phyloP scores from a whole-genome alignment of 768 basidiomycete species.

The Porphyrellus cyaneotinctus region DNA sequence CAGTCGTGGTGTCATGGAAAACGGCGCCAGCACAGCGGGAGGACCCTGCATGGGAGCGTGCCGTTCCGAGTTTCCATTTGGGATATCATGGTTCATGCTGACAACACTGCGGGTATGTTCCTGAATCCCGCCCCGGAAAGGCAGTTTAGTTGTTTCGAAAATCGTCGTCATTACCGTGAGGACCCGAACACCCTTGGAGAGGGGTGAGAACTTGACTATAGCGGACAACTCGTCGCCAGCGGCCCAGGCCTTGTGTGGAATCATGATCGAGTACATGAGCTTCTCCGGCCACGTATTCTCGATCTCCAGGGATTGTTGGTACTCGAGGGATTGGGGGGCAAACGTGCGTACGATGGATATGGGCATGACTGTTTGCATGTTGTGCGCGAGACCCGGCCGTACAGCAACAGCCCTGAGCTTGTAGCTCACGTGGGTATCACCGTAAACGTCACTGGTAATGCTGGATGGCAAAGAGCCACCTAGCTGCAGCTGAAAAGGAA shows the following conservation, averaged over 20 bases:
- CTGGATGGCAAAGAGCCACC: constrained; percentile 84
- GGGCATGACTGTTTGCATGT: constrained; percentile 57
- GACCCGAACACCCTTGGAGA: constrained; percentile 80
- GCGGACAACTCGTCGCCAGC: constrained; percentile 83
- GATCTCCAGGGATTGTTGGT: constrained; percentile 92
- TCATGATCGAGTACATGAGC: constrained; percentile 90
- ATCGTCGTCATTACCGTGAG: constrained; percentile 62
- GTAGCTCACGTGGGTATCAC: constrained; percentile 73
- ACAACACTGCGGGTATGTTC: constrained; percentile 60
- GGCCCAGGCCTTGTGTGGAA: constrained; percentile 96
- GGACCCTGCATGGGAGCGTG: neutral
- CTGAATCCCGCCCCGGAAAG: constrained; percentile 49
- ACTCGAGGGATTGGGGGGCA: constrained; percentile 81
- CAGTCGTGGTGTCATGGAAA: constrained; percentile 13
- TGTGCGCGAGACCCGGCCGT: constrained; percentile 68
- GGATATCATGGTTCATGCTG: constrained; percentile 64
- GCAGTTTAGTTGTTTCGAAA: constrained; percentile 69
- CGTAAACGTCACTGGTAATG: constrained; percentile 49
- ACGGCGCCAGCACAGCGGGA: neutral
- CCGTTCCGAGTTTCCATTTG: constrained; percentile 49
- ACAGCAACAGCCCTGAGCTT: constrained; percentile 84
- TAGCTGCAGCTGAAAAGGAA: constrained; percentile 87
- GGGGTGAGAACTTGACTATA: constrained; percentile 80
- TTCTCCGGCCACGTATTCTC: constrained; percentile 98
- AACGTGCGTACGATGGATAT: constrained; percentile 73